Percentiles rank a stretch among this genome's conserved stretches.
These are phyloP conservation scores for Tricholoma sp. DNA, from an alignment of 768 basidiomycete genomes.

Conservation along the genomic window DNA sequence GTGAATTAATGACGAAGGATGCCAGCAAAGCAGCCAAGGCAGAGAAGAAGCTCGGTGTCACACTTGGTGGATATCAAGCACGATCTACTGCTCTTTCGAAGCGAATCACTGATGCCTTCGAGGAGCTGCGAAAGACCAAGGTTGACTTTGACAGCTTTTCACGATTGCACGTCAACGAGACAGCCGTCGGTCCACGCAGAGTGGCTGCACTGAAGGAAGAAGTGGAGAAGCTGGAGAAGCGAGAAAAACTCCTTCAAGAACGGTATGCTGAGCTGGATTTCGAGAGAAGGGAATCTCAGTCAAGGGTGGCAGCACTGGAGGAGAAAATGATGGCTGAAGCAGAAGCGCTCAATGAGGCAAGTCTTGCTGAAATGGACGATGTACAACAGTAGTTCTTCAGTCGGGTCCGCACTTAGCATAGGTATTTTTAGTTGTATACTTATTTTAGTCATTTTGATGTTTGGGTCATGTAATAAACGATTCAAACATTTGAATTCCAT, in stretches of 20 bases:
- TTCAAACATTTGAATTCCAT: not conserved
- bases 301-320: slow-evolving; percentile 61
- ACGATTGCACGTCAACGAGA: slow-evolving; percentile 67
- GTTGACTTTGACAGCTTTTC: slow-evolving; percentile 79
- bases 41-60: slow-evolving; percentile 87
- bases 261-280: slow-evolving; percentile 79
- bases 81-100: slow-evolving; percentile 63
- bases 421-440: slow-evolving; percentile 13
- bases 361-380: slow-evolving; percentile 59
- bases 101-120: slow-evolving; percentile 63
- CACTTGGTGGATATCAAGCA: slow-evolving; percentile 87
- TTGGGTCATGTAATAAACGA: not conserved
- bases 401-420: not conserved
- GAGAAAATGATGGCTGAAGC: slow-evolving; percentile 86
- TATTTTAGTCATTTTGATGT: slow-evolving; percentile 3
- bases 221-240: slow-evolving; percentile 71
- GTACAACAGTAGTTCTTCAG: slow-evolving; percentile 15
- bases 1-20: slow-evolving; percentile 73
- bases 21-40: slow-evolving; percentile 75
- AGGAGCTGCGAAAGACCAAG: slow-evolving; percentile 60
- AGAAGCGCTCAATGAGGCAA: slow-evolving; percentile 75
- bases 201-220: slow-evolving; percentile 81
- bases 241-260: slow-evolving; percentile 77
- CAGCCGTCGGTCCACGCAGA: slow-evolving; percentile 70
- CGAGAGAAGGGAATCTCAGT: slow-evolving; percentile 58